Conservation (phyloP, 768 basidiomycete genomes). For the Pholiota microspora region DNA sequence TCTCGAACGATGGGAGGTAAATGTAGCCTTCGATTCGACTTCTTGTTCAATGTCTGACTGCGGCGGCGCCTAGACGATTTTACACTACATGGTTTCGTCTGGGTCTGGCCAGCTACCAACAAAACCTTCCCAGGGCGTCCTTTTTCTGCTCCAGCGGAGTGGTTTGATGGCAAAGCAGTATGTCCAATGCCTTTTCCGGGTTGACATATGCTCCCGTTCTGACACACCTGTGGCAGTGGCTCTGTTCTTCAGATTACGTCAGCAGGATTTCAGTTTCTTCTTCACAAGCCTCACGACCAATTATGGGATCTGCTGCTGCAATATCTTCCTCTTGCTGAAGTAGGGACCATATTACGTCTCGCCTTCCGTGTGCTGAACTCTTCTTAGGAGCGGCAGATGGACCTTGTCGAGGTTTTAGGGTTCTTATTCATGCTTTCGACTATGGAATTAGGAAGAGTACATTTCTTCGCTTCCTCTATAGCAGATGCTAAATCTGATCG, state of each 20-base stretch:
- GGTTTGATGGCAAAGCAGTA: slow-evolving; percentile 84
- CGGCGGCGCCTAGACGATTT: slow-evolving; percentile 64
- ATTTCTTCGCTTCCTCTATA: slow-evolving; percentile 21
- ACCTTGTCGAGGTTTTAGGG: slow-evolving; percentile 88
- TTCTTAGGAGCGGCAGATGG: slow-evolving; percentile 79
- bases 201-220: slow-evolving; percentile 13
- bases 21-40: slow-evolving; percentile 14
- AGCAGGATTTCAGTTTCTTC: slow-evolving; percentile 92
- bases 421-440: slow-evolving; percentile 97
- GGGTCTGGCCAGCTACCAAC: slow-evolving; percentile 73
- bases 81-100: slow-evolving; percentile 98
- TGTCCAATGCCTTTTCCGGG: slow-evolving; percentile 22
- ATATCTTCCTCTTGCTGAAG: slow-evolving; percentile 86
- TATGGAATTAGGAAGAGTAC: slow-evolving; percentile 88
- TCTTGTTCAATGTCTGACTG: slow-evolving; percentile 2
- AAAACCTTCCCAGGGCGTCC: slow-evolving; percentile 79
- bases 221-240: slow-evolving; percentile 35
- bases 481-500: slow-evolving; percentile 15
- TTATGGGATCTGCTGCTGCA: slow-evolving; percentile 93
- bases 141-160: slow-evolving; percentile 79
- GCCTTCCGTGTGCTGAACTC: slow-evolving; percentile 16
- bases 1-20: slow-evolving; percentile 87
- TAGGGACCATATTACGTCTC: slow-evolving; percentile 28
- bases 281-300: slow-evolving; percentile 92
- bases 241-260: slow-evolving; percentile 81